Base-by-base conservation (phyloP, 1,284 basidiomycete genomes). In the Quambalaria eucalypti region DNA sequence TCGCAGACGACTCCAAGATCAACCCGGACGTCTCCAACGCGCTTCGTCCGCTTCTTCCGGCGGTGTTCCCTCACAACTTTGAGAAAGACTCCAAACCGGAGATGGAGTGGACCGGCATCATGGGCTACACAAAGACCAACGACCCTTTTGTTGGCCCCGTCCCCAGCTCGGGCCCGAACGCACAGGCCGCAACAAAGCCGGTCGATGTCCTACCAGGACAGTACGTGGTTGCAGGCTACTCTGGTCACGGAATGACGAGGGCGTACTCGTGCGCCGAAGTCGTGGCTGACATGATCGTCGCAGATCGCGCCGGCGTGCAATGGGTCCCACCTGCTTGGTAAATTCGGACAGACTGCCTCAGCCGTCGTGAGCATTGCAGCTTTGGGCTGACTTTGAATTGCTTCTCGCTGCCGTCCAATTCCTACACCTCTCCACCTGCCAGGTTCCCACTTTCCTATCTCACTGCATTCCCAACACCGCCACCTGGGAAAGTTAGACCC, bases 191-290 rank as follows among this genome's bases (percentile, higher is more conserved):
- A 5, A 62, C 66, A 0, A 26, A 21, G 3, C 10, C 36, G 36
- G 25, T 26, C 2, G 42, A 46, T 2, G 12, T 26, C 19, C 31
- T 62, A 5, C 28, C 52, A 16, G 84, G 85, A 0, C 86, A 89
- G 61, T 90, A 82, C 62, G 82, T 90, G 19, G 78, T 84, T 1
- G 87, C 84, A 0, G 87, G 87, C 7, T 88, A 84, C 67, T 79
- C 81, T 0, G 87, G 87, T 0, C 87, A 88, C 64, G 87, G 87
- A 4, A 89, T 90, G 86, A 83, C 86, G 3, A 81, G 86, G 2
- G 83, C 85, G 2, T 56, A 63, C 42, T 55, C 16, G 51, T 87
- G 87, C 63, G 87, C 85, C 14, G 82, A 86, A 65, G 82, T 79
- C 2, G 77, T 87, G 1, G 82, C 82, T 1, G 78, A 80, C 16